Conservation (phyloP, 2,329 filamentous ascomycete genomes). For the Aspergillus versicolor region DNA sequence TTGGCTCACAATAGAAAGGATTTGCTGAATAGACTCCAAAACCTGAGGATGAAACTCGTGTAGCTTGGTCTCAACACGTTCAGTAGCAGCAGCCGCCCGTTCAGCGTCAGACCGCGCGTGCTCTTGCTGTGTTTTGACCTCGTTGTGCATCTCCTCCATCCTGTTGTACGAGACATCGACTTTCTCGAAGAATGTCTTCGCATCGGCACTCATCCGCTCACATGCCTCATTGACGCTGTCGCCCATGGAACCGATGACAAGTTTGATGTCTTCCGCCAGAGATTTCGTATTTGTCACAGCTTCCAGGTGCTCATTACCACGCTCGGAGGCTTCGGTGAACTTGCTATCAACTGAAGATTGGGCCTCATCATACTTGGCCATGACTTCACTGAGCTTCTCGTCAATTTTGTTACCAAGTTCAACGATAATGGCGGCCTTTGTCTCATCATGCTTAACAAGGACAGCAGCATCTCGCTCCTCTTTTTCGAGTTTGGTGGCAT, state of each 20-base stretch:
- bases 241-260: slow-evolving; percentile 81
- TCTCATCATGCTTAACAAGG: slow-evolving; percentile 61
- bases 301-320: slow-evolving; percentile 70
- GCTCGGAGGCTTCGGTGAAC: slow-evolving; percentile 69
- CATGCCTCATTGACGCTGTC: slow-evolving; percentile 76
- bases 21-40: slow-evolving; percentile 78
- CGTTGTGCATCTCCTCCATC: slow-evolving; percentile 69
- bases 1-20: slow-evolving; percentile 77
- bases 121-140: slow-evolving; percentile 75
- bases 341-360: slow-evolving; percentile 73
- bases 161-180: slow-evolving; percentile 77
- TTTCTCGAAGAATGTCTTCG: slow-evolving; percentile 78
- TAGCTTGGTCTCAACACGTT: slow-evolving; percentile 74
- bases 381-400: slow-evolving; percentile 76
- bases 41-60: slow-evolving; percentile 86
- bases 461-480: slow-evolving; percentile 59
- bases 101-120: slow-evolving; percentile 78
- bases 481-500: slow-evolving; percentile 76
- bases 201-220: slow-evolving; percentile 84
- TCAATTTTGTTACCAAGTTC: slow-evolving; percentile 62
- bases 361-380: slow-evolving; percentile 85
- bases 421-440: slow-evolving; percentile 53
- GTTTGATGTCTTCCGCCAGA: slow-evolving; percentile 81
- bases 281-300: slow-evolving; percentile 73
- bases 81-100: slow-evolving; percentile 70